phyloP scores from a whole-genome alignment of 441 rosid genomes.

The Melianthus villosus region DNA sequence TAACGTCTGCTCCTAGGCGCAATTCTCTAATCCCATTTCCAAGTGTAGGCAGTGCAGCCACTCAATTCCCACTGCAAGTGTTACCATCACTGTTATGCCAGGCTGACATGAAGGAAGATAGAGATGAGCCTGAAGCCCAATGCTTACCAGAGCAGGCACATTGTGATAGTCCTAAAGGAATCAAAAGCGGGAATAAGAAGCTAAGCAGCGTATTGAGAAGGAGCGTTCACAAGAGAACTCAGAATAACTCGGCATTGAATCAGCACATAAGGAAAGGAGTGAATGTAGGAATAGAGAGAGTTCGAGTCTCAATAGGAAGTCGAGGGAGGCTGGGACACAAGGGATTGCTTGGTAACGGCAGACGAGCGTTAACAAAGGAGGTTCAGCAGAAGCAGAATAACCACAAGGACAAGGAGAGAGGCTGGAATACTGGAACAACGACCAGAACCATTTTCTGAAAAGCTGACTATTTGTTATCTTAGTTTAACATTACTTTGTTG shows the following conservation, averaged over 20 bases:
- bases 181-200: constrained; percentile 33
- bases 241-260: constrained; percentile 41
- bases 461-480: too few relatives aligned
- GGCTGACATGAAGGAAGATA: constrained; percentile 20
- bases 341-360: constrained; percentile 37
- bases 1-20: constrained; percentile 48
- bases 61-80: constrained; percentile 15
- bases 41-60: too few relatives aligned
- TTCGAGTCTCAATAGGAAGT: constrained; percentile 73
- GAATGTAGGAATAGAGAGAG: constrained; percentile 73
- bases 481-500: too few relatives aligned
- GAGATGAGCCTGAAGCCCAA: constrained; percentile 13
- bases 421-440: constrained; percentile 39
- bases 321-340: constrained; percentile 56
- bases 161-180: constrained; percentile 42
- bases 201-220: constrained; percentile 42
- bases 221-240: constrained; percentile 62
- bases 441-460: constrained; percentile 11
- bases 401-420: constrained; percentile 65
- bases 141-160: constrained; percentile 29
- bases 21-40: constrained; percentile 64
- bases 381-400: constrained; percentile 32
- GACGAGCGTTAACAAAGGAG: constrained; percentile 33
- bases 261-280: constrained; percentile 57
- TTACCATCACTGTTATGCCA: constrained; percentile 16